These are phyloP conservation scores for Capronia epimyces DNA, from an alignment of 2,329 filamentous ascomycete species.

Conservation along the genomic window DNA sequence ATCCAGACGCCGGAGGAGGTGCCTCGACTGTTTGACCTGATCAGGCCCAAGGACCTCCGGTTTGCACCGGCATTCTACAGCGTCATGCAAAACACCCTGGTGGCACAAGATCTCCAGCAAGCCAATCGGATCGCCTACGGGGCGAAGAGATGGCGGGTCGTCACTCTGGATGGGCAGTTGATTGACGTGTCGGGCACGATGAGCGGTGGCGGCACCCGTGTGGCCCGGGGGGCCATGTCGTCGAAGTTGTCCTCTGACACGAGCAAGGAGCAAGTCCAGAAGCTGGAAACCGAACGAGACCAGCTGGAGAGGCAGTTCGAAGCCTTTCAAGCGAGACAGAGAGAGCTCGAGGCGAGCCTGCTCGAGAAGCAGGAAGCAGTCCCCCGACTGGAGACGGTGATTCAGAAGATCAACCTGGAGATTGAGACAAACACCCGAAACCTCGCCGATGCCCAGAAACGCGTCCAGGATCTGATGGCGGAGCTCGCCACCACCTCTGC, in stretches of 20 bases:
- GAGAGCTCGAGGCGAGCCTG: conserved; percentile 68
- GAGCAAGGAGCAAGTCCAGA: conserved; percentile 78
- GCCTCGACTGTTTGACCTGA: conserved; percentile 85
- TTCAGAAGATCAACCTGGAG: conserved; percentile 86
- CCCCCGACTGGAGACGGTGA: conserved; percentile 78
- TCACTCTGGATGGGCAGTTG: conserved; percentile 88
- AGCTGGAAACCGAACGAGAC: conserved; percentile 83
- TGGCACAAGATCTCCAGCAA: conserved; percentile 87
- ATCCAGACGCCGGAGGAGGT: conserved; percentile 90
- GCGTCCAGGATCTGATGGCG: conserved; percentile 74
- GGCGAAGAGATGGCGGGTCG: conserved; percentile 87
- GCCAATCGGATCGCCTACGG: conserved; percentile 97
- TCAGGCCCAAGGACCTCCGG: conserved; percentile 79
- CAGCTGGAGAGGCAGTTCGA: conserved; percentile 75
- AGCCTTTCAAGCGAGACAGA: conserved; percentile 77
- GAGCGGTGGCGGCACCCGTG: conserved; percentile 89
- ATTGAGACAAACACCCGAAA: conserved; percentile 82
- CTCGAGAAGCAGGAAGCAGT: conserved; percentile 70
- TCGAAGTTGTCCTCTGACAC: conserved; percentile 86
- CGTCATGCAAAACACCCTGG: conserved; percentile 88
- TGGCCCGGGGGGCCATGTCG: conserved; percentile 92
- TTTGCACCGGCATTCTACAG: conserved; percentile 93
- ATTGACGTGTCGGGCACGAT: conserved; percentile 99
- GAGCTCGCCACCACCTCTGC: conserved; percentile 75
- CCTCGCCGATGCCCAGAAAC: conserved; percentile 73